Base-by-base conservation (phyloP, 108 stramenopile genomes). In the Epithemia pelagica region DNA sequence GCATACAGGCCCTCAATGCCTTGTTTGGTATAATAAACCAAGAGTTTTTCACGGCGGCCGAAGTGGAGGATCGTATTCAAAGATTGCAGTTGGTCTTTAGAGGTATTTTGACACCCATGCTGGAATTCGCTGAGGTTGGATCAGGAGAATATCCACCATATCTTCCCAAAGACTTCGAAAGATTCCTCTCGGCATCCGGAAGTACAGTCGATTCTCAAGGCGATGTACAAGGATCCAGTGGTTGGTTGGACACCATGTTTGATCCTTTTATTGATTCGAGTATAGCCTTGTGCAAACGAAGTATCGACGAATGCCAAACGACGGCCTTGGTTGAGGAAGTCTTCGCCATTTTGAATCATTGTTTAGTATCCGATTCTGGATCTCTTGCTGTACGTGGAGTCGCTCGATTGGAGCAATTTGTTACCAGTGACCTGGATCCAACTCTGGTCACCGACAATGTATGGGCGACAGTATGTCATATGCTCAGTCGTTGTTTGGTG, bases 401-500 rank as follows among this genome's bases (percentile, higher is more conserved):
- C 1, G 69, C 73, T 32, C 73, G 91, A 37, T 77, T 92, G 26
- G 81, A 89, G 64, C 75, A 86, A 63, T 89, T 92, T 64, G 73
- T 92, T 19, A 68, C 82, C 1, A 77, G 78, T 33, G 91, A 92
- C 54, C 60, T 92, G 54, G 65, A 83, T 8, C 28, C 78, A 23
- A 74, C 68, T 54, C 59, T 69, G 32, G 54, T 88, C 19, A 78
- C 75, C 8, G 86, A 89, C 56, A 85, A 89, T 56, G 83, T 76
- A 0, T 92, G 91, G 91, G 88, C 83, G n/a, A 89, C 91, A 26
- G 81, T 88, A 15, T 79, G 84, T 28, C 91, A 89, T 76, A 92
- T 92, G 88, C 68, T 92, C 21, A 74, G 83, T 59, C 75, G 88
- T 66, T 86, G 85, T 31, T 65, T 92, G 59, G 64, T 65, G 52